These are phyloP conservation scores for Linum lewisii DNA, from an alignment of 345 rosid genomes.

Conservation along the genomic window DNA sequence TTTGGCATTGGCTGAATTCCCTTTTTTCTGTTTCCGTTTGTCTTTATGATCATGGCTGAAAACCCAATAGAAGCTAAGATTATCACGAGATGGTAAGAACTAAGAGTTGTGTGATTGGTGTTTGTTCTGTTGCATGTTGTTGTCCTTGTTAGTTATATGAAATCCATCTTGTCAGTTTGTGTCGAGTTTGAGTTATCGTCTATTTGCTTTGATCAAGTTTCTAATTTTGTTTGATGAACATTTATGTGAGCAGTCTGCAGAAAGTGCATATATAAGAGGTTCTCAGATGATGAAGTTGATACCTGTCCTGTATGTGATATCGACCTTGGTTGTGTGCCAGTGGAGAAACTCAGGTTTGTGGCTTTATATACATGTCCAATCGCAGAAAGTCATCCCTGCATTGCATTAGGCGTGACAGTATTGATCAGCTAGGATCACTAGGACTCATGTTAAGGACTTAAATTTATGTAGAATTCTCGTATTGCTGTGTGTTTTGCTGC, in stretches of 20 bases:
- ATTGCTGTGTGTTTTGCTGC: too few relatives aligned
- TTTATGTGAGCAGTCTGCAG: constrained; percentile 45
- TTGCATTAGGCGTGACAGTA: too few relatives aligned
- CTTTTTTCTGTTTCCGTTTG: too few relatives aligned
- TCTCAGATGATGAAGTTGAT: constrained; percentile 55
- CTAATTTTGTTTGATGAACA: not conserved
- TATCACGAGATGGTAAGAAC: too few relatives aligned
- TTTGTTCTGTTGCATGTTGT: not conserved
- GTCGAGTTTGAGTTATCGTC: constrained; percentile 8
- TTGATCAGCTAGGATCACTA: too few relatives aligned
- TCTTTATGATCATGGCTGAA: too few relatives aligned
- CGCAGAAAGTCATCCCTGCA: too few relatives aligned
- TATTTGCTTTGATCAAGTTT: not conserved
- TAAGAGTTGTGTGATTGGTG: too few relatives aligned
- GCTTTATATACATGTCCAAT: not conserved
- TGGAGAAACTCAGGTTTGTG: constrained; percentile 56
- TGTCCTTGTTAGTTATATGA: not conserved
- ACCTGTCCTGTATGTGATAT: constrained; percentile 65
- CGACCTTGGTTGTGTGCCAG: constrained; percentile 56
- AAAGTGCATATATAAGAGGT: constrained; percentile 60
- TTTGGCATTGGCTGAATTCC: too few relatives aligned
- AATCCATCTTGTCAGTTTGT: constrained; percentile 12
- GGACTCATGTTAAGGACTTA: too few relatives aligned
- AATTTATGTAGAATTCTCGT: too few relatives aligned
- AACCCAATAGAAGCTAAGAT: too few relatives aligned